Conservation (phyloP, 169 alveolate species). For the Perkinsus olseni region DNA sequence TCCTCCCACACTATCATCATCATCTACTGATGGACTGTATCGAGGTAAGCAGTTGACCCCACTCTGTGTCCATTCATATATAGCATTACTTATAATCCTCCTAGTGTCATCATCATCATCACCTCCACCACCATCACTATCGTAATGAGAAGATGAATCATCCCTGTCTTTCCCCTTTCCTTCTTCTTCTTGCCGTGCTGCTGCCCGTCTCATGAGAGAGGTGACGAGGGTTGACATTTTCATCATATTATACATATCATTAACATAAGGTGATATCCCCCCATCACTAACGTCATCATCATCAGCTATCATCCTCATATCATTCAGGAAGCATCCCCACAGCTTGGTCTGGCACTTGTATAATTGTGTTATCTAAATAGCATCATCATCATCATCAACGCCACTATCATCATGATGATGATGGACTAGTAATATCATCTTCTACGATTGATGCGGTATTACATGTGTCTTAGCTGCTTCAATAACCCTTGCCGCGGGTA, state of each 20-base stretch:
- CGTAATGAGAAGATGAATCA: not conserved
- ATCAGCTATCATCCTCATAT: not conserved
- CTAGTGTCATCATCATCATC: not conserved
- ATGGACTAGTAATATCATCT: too few relatives aligned
- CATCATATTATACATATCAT: not conserved
- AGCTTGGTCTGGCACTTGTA: too few relatives aligned
- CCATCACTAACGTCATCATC: not conserved
- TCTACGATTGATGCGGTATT: too few relatives aligned
- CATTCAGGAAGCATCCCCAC: not conserved
- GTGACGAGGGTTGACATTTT: not conserved
- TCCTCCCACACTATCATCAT: too few relatives aligned
- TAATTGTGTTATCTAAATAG: too few relatives aligned
- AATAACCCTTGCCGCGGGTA: too few relatives aligned
- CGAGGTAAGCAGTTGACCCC: too few relatives aligned
- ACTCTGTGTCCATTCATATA: not conserved
- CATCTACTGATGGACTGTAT: too few relatives aligned
- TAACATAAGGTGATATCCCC: not conserved
- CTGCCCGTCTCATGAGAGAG: not conserved
- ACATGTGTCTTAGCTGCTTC: too few relatives aligned
- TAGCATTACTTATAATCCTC: not conserved
- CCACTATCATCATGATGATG: too few relatives aligned
- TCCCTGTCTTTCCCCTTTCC: not conserved
- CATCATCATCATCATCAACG: too few relatives aligned
- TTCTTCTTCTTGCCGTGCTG: not conserved
- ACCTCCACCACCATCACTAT: too few relatives aligned